phyloP scores from a whole-genome alignment of 2,329 filamentous ascomycete genomes.

The Fusarium mexicanum region DNA sequence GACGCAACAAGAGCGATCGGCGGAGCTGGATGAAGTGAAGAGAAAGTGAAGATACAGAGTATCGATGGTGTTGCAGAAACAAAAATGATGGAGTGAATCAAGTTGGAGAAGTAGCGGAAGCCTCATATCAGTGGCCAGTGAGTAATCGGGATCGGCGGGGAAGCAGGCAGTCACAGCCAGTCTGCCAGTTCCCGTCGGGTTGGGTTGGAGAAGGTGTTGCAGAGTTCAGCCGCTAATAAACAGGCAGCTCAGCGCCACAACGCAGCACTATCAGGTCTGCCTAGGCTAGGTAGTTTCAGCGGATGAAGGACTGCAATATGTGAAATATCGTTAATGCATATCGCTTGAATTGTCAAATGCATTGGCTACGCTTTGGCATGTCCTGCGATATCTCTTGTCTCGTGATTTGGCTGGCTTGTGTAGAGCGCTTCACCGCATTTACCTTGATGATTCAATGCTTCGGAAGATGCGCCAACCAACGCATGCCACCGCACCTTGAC shows the following conservation, averaged over 20 bases:
- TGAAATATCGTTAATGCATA: not conserved
- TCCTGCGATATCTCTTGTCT: not conserved
- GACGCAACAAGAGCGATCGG: not conserved
- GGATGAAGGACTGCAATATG: not conserved
- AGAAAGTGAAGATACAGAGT: constrained; percentile 27
- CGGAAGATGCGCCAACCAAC: not conserved
- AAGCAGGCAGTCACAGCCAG: constrained; percentile 11
- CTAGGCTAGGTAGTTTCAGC: not conserved
- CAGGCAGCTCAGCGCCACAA: constrained; percentile 16
- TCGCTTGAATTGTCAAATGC: not conserved
- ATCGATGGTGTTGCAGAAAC: constrained; percentile 27
- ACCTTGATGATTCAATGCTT: not conserved
- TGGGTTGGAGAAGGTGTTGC: not conserved
- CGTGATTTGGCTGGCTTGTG: not conserved
- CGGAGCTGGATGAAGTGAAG: not conserved
- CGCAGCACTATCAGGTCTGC: not conserved
- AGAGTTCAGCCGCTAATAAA: constrained; percentile 13
- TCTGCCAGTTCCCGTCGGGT: not conserved
- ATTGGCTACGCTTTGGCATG: not conserved
- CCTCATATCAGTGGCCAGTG: not conserved
- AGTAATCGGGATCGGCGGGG: constrained; percentile 19
- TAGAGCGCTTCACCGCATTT: constrained; percentile 12
- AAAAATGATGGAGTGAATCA: constrained; percentile 15
- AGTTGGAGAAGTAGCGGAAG: constrained; percentile 24
- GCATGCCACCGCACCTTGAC: not conserved